phyloP scores from a whole-genome alignment of 73 alveolate genomes.

The Effrenium voratum region DNA sequence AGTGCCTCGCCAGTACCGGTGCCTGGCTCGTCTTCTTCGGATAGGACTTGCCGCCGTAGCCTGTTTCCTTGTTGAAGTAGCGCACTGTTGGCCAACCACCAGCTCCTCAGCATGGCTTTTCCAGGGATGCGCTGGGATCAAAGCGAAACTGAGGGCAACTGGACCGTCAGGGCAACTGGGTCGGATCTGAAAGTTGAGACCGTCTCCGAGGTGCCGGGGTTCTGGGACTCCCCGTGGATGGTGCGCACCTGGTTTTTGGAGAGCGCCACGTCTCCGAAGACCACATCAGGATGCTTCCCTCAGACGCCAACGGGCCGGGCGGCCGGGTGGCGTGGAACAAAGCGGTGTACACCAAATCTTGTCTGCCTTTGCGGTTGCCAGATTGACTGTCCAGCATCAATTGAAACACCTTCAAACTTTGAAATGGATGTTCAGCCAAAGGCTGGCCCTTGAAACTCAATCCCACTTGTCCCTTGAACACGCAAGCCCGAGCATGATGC shows the following conservation, averaged over 20 bases:
- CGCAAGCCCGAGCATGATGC: too few species aligned
- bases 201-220: too few species aligned
- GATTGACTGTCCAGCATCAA: not conserved
- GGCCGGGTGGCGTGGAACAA: not conserved
- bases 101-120: slow-evolving; percentile 26
- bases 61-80: slow-evolving; percentile 88
- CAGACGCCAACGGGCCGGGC: not conserved
- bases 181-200: too few species aligned
- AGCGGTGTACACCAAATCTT: not conserved
- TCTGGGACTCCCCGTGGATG: slow-evolving; percentile 82
- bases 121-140: too few species aligned
- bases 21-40: slow-evolving; percentile 52
- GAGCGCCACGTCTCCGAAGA: slow-evolving; percentile 91
- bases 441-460: not conserved
- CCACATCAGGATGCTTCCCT: slow-evolving; percentile 75
- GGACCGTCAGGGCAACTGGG: too few species aligned
- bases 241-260: slow-evolving; percentile 93
- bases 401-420: not conserved
- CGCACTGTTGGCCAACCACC: slow-evolving; percentile 94
- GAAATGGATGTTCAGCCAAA: not conserved
- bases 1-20: too few species aligned
- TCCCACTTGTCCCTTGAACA: not conserved
- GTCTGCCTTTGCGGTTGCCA: not conserved
- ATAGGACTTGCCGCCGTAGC: slow-evolving; percentile 91
- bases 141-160: too few species aligned